Evolutionary conservation across 768 basidiomycete genomes (phyloP).

Genomic region (Panus rudis): DNA sequence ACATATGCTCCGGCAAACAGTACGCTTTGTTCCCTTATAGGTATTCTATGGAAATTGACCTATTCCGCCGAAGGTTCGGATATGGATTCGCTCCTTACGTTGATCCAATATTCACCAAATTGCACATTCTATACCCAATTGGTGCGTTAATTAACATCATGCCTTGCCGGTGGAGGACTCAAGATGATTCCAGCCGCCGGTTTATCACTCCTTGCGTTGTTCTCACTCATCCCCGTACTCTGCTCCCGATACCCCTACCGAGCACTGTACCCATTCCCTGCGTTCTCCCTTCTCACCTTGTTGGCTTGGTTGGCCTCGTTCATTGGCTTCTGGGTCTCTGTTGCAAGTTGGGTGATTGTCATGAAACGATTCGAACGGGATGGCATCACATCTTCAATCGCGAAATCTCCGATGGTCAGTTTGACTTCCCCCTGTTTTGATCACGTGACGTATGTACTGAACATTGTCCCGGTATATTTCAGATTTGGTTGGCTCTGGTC

Average conservation of each 20-base stretch:
- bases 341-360: constrained; percentile 14
- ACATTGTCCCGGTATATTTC: too few relatives aligned
- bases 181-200: constrained; percentile 12
- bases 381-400: constrained; percentile 10
- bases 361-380: constrained; percentile 12
- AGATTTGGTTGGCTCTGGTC: constrained; percentile 22
- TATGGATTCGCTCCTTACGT: constrained; percentile 16
- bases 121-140: constrained; percentile 17
- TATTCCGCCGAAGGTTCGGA: constrained; percentile 13
- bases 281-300: constrained; percentile 14
- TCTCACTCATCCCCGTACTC: constrained; percentile 14
- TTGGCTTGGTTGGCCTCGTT: constrained; percentile 14
- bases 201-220: constrained; percentile 9
- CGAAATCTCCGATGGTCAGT: constrained; percentile 7
- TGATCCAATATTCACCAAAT: constrained; percentile 11
- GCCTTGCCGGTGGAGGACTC: background rate
- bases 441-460: too few relatives aligned
- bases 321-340: constrained; percentile 13
- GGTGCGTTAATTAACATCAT: constrained; percentile 8
- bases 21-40: constrained; percentile 1
- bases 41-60: too few relatives aligned
- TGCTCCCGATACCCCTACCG: constrained; percentile 10
- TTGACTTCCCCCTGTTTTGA: background rate
- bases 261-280: constrained; percentile 14
- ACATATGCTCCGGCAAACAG: constrained; percentile 12